Conservation (phyloP, 2,329 filamentous ascomycete genomes). For the Neofusicoccum umdonicola region DNA sequence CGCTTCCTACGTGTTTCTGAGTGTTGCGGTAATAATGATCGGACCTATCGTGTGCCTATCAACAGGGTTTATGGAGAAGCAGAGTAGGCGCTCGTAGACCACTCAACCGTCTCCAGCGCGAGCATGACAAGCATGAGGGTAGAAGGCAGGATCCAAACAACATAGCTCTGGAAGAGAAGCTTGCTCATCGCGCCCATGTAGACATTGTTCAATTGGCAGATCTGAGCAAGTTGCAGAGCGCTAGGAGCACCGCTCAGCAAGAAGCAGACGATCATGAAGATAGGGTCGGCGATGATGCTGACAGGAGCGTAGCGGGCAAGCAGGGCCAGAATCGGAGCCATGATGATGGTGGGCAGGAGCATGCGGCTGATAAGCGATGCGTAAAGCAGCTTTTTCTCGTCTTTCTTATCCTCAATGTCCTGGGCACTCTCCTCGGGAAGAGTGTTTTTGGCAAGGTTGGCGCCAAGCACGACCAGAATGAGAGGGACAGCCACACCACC, state of each 20-base stretch:
- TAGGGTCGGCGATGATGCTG: slow-evolving; percentile 94
- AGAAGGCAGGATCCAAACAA: slow-evolving; percentile 94
- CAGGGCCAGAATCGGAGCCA: slow-evolving; percentile 85
- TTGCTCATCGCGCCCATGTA: slow-evolving; percentile 93
- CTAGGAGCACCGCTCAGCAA: slow-evolving; percentile 90
- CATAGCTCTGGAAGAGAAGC: slow-evolving; percentile 92
- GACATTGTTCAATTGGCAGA: slow-evolving; percentile 96
- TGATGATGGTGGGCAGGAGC: slow-evolving; percentile 85
- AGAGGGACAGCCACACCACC: slow-evolving; percentile 90
- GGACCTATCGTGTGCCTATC: too few relatives aligned
- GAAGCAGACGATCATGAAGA: slow-evolving; percentile 98
- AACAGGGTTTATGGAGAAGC: background rate
- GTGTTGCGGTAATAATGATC: too few relatives aligned
- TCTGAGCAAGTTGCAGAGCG: slow-evolving; percentile 91
- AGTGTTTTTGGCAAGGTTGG: slow-evolving; percentile 90
- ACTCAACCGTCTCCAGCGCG: slow-evolving; percentile 88
- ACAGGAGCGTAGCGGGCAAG: slow-evolving; percentile 87
- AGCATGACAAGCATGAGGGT: slow-evolving; percentile 88
- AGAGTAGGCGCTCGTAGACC: slow-evolving; percentile 43
- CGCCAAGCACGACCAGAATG: slow-evolving; percentile 91
- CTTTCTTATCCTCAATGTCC: slow-evolving; percentile 67
- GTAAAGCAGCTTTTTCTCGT: slow-evolving; percentile 74
- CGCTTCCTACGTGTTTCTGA: background rate
- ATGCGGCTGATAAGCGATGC: slow-evolving; percentile 86
- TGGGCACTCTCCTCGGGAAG: slow-evolving; percentile 64